Percentiles rank a stretch among this genome's conserved stretches.
phyloP scores from a whole-genome alignment of 202 grass and related monocot genomes.

The Bolboschoenoplectus hybrid region DNA sequence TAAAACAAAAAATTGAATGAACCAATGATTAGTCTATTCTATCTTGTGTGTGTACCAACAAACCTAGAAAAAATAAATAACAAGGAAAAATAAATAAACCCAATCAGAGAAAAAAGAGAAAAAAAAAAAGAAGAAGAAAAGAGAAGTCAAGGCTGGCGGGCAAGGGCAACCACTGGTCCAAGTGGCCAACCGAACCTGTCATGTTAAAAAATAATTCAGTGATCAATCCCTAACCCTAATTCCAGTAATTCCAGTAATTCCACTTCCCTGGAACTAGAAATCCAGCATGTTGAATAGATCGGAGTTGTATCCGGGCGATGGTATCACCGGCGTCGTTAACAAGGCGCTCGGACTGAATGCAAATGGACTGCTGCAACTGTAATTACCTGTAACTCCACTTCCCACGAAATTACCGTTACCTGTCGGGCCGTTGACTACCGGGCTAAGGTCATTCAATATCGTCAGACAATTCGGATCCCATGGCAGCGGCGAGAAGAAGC shows the following conservation, averaged over 20 bases:
- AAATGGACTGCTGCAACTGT: constrained; percentile 58
- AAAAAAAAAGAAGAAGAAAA: not conserved
- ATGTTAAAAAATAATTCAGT: constrained; percentile 14
- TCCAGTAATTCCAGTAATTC: not conserved
- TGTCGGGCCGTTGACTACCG: constrained; percentile 40
- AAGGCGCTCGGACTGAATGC: constrained; percentile 66
- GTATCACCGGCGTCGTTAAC: constrained; percentile 62
- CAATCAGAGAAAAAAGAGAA: constrained; percentile 4
- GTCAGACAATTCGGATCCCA: constrained; percentile 61
- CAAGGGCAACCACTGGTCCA: constrained; percentile 17
- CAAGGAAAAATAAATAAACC: constrained; percentile 25
- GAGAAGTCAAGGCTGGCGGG: constrained; percentile 39
- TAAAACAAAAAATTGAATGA: constrained; percentile 27
- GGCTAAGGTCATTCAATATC: constrained; percentile 79
- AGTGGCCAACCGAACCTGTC: constrained; percentile 17
- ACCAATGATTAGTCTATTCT: constrained; percentile 34
- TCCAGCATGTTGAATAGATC: constrained; percentile 59
- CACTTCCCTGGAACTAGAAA: constrained; percentile 41
- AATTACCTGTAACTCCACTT: constrained; percentile 29
- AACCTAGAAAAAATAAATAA: constrained; percentile 15
- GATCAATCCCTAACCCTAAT: constrained; percentile 38
- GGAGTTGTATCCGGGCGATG: constrained; percentile 61
- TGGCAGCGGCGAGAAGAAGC: constrained; percentile 64
- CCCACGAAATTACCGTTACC: constrained; percentile 14
- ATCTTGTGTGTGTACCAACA: constrained; percentile 28